Percentiles rank a stretch among this genome's conserved stretches.
Conservation (phyloP, 805 yeast genomes). For the Teunomyces pallodes region DNA sequence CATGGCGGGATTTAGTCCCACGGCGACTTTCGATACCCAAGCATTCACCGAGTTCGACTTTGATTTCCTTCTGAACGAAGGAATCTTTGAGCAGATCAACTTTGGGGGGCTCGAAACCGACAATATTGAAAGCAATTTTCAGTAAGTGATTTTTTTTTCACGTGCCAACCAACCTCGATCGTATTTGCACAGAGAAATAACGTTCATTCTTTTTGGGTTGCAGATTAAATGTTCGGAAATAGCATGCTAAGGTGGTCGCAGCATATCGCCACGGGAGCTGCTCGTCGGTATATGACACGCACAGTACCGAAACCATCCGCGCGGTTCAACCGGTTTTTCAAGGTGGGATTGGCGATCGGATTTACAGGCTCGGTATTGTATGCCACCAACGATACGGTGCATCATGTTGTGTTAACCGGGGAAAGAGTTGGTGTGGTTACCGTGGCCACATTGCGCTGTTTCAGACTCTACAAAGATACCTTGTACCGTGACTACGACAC, state of each 20-base stretch:
- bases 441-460: slow-evolving; percentile 70
- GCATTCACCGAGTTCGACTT: slow-evolving; percentile 17
- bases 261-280: neutral
- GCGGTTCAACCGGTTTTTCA: slow-evolving; percentile 10
- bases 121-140: neutral
- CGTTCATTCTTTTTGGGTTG: neutral
- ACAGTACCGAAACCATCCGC: neutral
- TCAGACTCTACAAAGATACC: slow-evolving; percentile 61
- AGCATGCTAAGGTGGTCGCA: neutral
- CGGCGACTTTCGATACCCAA: slow-evolving; percentile 6
- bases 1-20: neutral
- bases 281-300: neutral
- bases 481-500: slow-evolving; percentile 44
- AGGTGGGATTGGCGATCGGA: slow-evolving; percentile 29
- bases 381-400: slow-evolving; percentile 35
- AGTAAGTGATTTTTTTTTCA: neutral
- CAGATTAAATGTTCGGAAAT: slow-evolving; percentile 1
- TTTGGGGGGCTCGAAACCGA: slow-evolving; percentile 5
- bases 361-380: slow-evolving; percentile 27
- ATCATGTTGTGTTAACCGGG: slow-evolving; percentile 33
- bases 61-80: slow-evolving; percentile 29
- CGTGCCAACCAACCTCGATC: neutral
- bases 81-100: slow-evolving; percentile 21
- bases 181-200: neutral
- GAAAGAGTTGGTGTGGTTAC: slow-evolving; percentile 63